Base-by-base conservation (phyloP, 164 flowering plant genomes). In the Nymphaea colorata region DNA sequence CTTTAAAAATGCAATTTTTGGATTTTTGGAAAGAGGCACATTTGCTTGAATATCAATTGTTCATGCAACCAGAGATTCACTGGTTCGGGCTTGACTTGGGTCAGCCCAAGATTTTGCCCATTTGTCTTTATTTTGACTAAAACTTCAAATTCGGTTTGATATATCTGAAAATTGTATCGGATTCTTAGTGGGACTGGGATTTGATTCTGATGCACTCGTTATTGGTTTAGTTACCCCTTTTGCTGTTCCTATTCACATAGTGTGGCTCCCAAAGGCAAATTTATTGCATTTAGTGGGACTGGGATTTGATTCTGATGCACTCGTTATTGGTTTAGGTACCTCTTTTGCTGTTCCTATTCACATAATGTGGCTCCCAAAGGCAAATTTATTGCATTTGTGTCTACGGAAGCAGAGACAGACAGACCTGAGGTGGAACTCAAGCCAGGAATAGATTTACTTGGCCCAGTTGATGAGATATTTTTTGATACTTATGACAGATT, bases 351-450 rank as follows among this genome's bases (percentile, higher is more conserved):
- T 68, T 93, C 98, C 41, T 91, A 86, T 69, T 78, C 96, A 44
- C 98, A 93, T 83, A 89, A 89, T 76, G 97, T 93, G 78, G 98
- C 96, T 61, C 94, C 97, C 12, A 91, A 87, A 79, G 98, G 98
- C 44, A 93, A 93, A 76, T 93, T 81, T 74, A 91, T 93, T 76
- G 98, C 97, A 41, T 93, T 93, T 79, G 98, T 93, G 41, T 81
- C 96, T 3, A 76, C 96, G 0, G 98, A 91, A 72, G 98, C 97
- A 4, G 98, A 93, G 81, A 91, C 94, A 6, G 88, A 93, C 70
- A 68, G 84, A 17, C 98, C 98, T 12, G 79, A 87, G 79, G 59
- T 63, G 41, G 98, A 93, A 78, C 76, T 93, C 47, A 85, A 84
- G 83, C 82, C 90, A 4, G 96, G 97, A 68, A 79, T 93, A 66